A percentile compares a stretch with the other conserved stretches of the same genome.
Evolutionary conservation across 2,329 filamentous ascomycete genomes (phyloP).

Genomic region (Cyanodermella asteris): DNA sequence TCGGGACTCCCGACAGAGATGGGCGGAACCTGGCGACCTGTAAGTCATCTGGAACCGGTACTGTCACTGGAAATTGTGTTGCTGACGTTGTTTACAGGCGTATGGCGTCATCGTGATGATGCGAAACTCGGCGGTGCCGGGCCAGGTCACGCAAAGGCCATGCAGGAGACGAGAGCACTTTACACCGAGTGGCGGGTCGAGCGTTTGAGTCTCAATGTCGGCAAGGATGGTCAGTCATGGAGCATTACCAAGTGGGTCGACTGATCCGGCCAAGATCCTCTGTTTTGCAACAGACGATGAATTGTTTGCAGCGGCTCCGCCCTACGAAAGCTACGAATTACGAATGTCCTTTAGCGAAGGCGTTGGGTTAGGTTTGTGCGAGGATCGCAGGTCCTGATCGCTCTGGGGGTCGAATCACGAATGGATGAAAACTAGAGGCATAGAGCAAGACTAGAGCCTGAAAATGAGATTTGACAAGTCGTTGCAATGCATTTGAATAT

Average conservation of each 20-base stretch:
- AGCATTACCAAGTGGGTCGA: conserved; percentile 36
- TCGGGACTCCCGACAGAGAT: conserved; percentile 47
- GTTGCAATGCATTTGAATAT: too few relatives aligned
- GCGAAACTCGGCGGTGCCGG: conserved; percentile 36
- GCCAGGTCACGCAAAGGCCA: conserved; percentile 33
- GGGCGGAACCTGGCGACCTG: conserved; percentile 67
- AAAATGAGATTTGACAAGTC: too few relatives aligned
- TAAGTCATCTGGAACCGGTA: conserved; percentile 15
- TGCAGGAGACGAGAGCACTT: conserved; percentile 23
- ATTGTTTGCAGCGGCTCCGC: too few relatives aligned
- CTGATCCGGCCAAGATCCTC: conserved; percentile 1
- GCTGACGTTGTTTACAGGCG: conserved; percentile 23
- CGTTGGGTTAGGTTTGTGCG: too few relatives aligned
- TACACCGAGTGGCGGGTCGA: conserved; percentile 41
- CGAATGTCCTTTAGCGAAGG: too few relatives aligned
- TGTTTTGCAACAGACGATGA: too few relatives aligned
- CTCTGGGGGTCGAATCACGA: too few relatives aligned
- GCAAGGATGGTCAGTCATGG: conserved; percentile 43
- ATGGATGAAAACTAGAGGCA: too few relatives aligned
- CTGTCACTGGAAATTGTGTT: conserved; percentile 2
- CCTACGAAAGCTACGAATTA: too few relatives aligned
- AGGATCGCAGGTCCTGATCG: too few relatives aligned
- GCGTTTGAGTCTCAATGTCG: conserved; percentile 41
- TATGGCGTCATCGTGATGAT: conserved; percentile 39
- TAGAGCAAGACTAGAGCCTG: too few relatives aligned